A percentile compares a stretch with the other conserved stretches of the same genome.
Evolutionary conservation across 257 asterid genomes (phyloP).

Genomic region (Solanum tarijense): DNA sequence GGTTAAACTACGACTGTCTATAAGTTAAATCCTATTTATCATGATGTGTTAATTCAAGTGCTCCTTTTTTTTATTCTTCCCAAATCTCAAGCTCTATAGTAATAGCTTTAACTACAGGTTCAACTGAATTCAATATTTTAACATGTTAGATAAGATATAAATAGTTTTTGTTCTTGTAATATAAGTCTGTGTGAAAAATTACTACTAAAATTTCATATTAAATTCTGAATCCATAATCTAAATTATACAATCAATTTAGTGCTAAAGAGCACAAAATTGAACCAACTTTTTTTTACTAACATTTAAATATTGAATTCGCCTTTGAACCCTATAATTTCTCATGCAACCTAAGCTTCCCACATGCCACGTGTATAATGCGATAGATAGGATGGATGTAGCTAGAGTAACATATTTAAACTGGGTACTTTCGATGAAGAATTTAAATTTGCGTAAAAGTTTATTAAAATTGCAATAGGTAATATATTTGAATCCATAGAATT

Average conservation of each 20-base stretch:
- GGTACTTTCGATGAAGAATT: background rate
- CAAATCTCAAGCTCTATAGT: background rate
- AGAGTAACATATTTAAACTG: background rate
- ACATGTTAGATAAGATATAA: background rate
- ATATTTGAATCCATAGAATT: background rate
- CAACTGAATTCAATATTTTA: background rate
- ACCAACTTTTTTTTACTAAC: background rate
- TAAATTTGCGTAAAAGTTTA: background rate
- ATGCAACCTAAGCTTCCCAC: background rate
- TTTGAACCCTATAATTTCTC: background rate
- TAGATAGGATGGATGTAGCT: background rate
- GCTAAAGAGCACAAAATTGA: background rate
- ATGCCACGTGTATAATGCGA: background rate
- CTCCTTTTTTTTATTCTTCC: background rate
- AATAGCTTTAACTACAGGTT: background rate
- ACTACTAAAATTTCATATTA: background rate
- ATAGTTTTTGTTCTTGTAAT: background rate
- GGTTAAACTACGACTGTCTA: background rate
- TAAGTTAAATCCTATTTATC: background rate
- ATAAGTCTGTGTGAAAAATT: background rate
- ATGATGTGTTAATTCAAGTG: background rate
- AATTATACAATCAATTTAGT: background rate
- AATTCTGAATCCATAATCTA: background rate
- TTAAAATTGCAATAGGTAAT: background rate
- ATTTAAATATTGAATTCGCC: background rate